Percentiles rank a stretch among this genome's conserved stretches.
These are phyloP conservation scores for Phycomyces nitens DNA, from an alignment of 192 early-diverging fungal species.

Conservation along the genomic window DNA sequence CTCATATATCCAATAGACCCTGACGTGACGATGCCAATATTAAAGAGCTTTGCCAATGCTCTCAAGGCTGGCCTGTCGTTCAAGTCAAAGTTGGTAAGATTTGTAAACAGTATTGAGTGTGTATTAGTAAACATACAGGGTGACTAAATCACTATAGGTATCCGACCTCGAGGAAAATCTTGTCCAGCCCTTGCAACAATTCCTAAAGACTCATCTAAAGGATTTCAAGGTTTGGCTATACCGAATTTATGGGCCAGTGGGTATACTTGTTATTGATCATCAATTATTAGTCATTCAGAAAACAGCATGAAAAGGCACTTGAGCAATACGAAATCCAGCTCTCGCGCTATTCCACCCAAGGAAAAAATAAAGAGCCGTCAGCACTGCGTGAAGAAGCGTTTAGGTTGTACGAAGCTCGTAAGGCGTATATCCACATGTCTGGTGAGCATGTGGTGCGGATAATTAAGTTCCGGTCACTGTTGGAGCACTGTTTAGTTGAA, in stretches of 20 bases:
- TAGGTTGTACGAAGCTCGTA: constrained; percentile 57
- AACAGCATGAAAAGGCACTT: constrained; percentile 47
- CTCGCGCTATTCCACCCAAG: constrained; percentile 49
- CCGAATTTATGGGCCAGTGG: neutral
- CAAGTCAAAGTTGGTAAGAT: constrained; percentile 42
- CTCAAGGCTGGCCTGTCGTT: constrained; percentile 48
- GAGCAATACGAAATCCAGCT: constrained; percentile 62
- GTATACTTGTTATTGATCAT: neutral
- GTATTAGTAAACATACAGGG: neutral
- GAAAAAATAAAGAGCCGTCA: constrained; percentile 57
- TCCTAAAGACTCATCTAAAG: constrained; percentile 57
- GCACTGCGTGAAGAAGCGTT: constrained; percentile 64
- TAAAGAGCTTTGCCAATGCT: constrained; percentile 40
- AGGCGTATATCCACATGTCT: constrained; percentile 56
- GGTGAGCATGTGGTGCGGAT: constrained; percentile 54
- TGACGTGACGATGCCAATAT: constrained; percentile 41
- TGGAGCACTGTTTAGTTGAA: constrained; percentile 42
- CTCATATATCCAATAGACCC: constrained; percentile 18
- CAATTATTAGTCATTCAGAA: constrained; percentile 30
- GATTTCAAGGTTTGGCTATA: constrained; percentile 55
- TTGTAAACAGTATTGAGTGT: neutral
- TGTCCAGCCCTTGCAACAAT: constrained; percentile 54
- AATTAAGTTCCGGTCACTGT: constrained; percentile 45
- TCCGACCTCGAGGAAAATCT: constrained; percentile 57
- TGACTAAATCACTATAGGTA: constrained; percentile 22